Base-by-base conservation (phyloP, 352 stramenopile species). In the Globisporangium canariense region DNA sequence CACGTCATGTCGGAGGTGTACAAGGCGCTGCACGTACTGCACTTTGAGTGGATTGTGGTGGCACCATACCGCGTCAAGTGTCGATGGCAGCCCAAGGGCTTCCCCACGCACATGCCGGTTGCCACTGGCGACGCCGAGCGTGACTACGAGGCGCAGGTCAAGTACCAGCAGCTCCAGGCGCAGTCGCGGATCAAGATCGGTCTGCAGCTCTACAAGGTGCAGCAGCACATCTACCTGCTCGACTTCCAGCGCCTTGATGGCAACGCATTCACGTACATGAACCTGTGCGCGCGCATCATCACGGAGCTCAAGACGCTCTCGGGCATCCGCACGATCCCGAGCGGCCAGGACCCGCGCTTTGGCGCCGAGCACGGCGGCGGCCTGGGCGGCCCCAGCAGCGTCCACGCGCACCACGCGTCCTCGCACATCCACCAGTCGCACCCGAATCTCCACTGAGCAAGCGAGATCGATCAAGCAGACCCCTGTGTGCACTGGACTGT, bases 1-100 rank as follows among this genome's bases (percentile, higher is more conserved):
- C 96, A 99, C 70, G 97, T 99, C 40, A 99, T 99, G 97, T 99
- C 91, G 20, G 98, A 99, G 75, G 98, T 99, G 25, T 99, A 99
- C 84, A 98, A 99, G 74, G 97, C 97, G 30, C 81, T 99, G 6
- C 90, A 97, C 62, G 90, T 98, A 55, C 82, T 99, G 32, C 89
- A 96, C 58, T 99, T 98, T 70, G 93, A 99, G 70, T 99, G 97
- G 97, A 91, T 98, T 30, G 89, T 98, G 20, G 79, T 98, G 11
- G 97, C 93, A 34, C 96, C 95, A 25, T 99, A 99, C 70, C 90
- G 96, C 46, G 96, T 99, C 66, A 98, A 99, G 70, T 99, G 95
- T 67, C 88, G 97, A 55, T 99, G 97, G 97, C 86, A 96, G 78
- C 91, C 93, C 10, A 75, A 71, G 41, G 60, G 52, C 38, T 70